Percentiles rank a stretch among this genome's conserved stretches.
phyloP scores from a whole-genome alignment of 345 rosid genomes.

The Sisymbrium altissimum region DNA sequence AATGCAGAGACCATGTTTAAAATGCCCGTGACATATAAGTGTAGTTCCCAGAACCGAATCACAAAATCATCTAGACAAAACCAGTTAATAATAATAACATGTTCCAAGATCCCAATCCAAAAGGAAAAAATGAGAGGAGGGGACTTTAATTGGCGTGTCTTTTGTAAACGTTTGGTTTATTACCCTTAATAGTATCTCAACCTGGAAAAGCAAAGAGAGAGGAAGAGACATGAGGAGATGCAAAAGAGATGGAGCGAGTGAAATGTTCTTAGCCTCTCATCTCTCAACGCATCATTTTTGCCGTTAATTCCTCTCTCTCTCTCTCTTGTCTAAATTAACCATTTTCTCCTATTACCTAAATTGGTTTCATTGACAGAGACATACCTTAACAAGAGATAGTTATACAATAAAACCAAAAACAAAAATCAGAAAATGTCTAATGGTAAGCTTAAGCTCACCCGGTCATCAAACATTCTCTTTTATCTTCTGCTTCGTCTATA shows the following conservation, averaged over 20 bases:
- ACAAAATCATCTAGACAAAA: not conserved
- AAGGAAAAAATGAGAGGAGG: not conserved
- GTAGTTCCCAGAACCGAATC: constrained; percentile 6
- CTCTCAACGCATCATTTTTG: constrained; percentile 10
- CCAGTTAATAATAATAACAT: not conserved
- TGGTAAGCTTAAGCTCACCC: constrained; percentile 9
- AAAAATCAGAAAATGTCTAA: not conserved
- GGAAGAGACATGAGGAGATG: constrained; percentile 29
- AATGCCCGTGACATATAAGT: not conserved
- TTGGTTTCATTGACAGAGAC: constrained; percentile 25
- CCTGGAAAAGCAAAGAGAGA: constrained; percentile 29
- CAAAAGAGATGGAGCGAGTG: constrained; percentile 30
- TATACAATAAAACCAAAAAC: not conserved
- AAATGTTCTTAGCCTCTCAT: constrained; percentile 36
- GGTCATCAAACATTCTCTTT: constrained; percentile 2
- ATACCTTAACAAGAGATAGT: not conserved
- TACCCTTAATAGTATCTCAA: constrained; percentile 27
- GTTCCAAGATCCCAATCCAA: constrained; percentile 2
- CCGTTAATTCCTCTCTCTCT: constrained; percentile 19
- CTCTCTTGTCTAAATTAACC: constrained; percentile 25
- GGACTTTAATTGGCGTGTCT: constrained; percentile 13
- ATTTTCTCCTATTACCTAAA: not conserved
- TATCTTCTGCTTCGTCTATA: not conserved
- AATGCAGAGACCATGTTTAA: constrained; percentile 21
- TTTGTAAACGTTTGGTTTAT: constrained; percentile 17